These are phyloP conservation scores for Gymnopus androsaceus DNA, from an alignment of 1,284 basidiomycete species.

Conservation along the genomic window DNA sequence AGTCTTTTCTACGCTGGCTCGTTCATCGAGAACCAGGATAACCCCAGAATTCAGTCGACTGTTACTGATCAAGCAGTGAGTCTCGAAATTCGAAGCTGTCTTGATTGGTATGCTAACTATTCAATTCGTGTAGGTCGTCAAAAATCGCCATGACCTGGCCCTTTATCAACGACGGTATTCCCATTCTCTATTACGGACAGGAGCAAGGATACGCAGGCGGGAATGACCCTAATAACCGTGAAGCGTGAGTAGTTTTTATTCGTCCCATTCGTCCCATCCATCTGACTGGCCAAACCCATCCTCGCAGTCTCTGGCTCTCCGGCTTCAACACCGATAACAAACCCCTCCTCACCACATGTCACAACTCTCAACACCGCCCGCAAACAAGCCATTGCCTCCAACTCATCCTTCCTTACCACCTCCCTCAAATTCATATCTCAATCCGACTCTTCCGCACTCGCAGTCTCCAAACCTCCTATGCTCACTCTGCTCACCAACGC, in stretches of 20 bases:
- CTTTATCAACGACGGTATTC: slow-evolving; percentile 61
- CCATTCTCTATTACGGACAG: slow-evolving; percentile 74
- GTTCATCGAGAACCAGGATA: slow-evolving; percentile 82
- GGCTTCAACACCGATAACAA: slow-evolving; percentile 51
- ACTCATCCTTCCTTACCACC: slow-evolving; percentile 53
- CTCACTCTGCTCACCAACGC: slow-evolving; percentile 70
- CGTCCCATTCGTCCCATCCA: neutral
- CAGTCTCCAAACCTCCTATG: slow-evolving; percentile 65
- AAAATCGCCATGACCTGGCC: slow-evolving; percentile 52
- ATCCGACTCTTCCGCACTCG: slow-evolving; percentile 49
- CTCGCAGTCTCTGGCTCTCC: slow-evolving; percentile 55
- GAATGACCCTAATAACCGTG: slow-evolving; percentile 60
- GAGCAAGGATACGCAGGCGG: slow-evolving; percentile 63
- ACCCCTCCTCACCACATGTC: slow-evolving; percentile 50
- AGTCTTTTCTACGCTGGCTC: slow-evolving; percentile 60
- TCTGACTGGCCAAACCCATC: neutral
- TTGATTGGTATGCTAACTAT: neutral
- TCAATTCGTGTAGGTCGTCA: slow-evolving; percentile 44
- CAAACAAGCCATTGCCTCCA: slow-evolving; percentile 51
- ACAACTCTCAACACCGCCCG: slow-evolving; percentile 62
- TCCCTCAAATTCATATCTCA: slow-evolving; percentile 49
- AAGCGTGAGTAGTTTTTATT: slow-evolving; percentile 47
- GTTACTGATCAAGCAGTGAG: slow-evolving; percentile 38
- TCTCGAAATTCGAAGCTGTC: neutral
- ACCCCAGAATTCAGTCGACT: slow-evolving; percentile 63